Evolutionary conservation across 2,329 filamentous ascomycete genomes (phyloP).

Genomic region (Pyrenochaeta sp.): DNA sequence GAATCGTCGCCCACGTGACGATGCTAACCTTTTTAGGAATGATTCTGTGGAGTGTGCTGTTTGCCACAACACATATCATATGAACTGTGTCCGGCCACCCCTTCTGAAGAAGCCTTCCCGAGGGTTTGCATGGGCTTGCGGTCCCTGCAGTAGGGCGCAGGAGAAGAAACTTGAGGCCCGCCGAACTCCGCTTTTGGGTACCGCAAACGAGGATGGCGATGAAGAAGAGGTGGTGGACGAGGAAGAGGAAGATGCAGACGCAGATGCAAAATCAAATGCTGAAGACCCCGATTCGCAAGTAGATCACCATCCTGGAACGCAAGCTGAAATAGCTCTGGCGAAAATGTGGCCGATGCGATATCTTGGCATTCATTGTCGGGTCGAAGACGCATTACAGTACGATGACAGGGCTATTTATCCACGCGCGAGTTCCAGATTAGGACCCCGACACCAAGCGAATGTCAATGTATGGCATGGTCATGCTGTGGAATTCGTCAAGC

Average conservation of each 20-base stretch:
- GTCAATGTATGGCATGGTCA: conserved; percentile 85
- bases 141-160: conserved; percentile 93
- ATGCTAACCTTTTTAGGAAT: conserved; percentile 63
- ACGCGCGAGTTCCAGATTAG: conserved; percentile 88
- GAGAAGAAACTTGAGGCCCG: conserved; percentile 91
- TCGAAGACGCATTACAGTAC: conserved; percentile 94
- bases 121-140: conserved; percentile 98
- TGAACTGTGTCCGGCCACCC: conserved; percentile 94
- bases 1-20: conserved; percentile 2
- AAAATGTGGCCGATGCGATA: conserved; percentile 97
- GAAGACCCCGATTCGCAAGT: conserved; percentile 59
- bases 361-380: conserved; percentile 91
- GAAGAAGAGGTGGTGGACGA: conserved; percentile 72
- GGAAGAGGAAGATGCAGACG: conserved; percentile 72
- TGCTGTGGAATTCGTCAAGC: conserved; percentile 89
- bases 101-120: conserved; percentile 94
- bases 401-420: conserved; percentile 95
- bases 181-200: conserved; percentile 77
- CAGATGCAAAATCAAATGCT: conserved; percentile 67
- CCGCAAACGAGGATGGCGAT: conserved; percentile 60
- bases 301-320: conserved; percentile 70
- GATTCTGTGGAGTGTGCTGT: conserved; percentile 98
- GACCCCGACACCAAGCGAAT: conserved; percentile 88
- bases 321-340: conserved; percentile 89
- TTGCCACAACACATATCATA: conserved; percentile 94